Base-by-base conservation (phyloP, 768 basidiomycete species). In the Leccinum aurantiacum region DNA sequence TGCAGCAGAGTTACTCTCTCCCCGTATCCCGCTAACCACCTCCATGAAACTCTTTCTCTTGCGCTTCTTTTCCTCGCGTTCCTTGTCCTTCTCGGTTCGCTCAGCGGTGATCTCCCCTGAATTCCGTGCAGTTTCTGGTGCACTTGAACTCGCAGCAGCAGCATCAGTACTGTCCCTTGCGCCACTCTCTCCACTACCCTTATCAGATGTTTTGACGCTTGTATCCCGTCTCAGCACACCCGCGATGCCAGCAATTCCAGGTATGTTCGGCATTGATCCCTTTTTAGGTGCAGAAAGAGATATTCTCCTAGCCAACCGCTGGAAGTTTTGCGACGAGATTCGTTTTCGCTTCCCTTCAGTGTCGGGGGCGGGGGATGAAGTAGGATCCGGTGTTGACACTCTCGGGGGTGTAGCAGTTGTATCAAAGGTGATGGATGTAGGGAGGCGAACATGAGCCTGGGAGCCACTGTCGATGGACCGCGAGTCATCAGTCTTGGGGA, bases 311-410 rank as follows among this genome's bases (percentile, higher is more conserved):
- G 90, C 91, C 38, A 93, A 69, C 17, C 90, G 82, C 71, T 91
- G 90, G 79, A 94, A 90, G 67, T 93, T 93, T 71, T 94, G 91
- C 27, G 90, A 89, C 9, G 90, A 87, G 59, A 90, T 91, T 19
- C 90, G 83, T 69, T 88, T 90, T 61, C 90, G 80, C 77, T 91
- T 91, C 35, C 84, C 84, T 67, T 90, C 90, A n/a, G 82, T 70
- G 3, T 89, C 89, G 1, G 80, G 80, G 62, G 87, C 84, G 10
- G 88, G 86, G 14, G 89, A 85, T 4, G 69, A 61, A 24, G 65
- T 48, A 2, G 81, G 82, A 67, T 91, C 89, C 6, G 91, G 89
- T 7, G 90, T 89, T n/a, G 83, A 85, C 38, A 81, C 82, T 31
- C 90, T 85, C 3, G 84, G 78, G n/a, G 88, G 87, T 4, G 85